phyloP scores from a whole-genome alignment of 2,329 filamentous ascomycete species.

The Xylariaceae sp. region DNA sequence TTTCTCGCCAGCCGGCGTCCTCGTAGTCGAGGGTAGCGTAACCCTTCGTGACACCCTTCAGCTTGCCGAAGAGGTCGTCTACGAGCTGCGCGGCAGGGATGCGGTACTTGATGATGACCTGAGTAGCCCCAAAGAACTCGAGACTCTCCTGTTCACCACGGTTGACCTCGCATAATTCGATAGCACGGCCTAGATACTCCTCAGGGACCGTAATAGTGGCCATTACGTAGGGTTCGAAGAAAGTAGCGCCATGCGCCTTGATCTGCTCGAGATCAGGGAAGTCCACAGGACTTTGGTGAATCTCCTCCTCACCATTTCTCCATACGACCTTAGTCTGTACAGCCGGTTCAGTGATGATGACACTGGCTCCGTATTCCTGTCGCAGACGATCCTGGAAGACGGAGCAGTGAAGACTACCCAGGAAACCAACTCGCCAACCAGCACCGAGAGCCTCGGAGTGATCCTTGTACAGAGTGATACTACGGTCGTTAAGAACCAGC shows the following conservation, averaged over 20 bases:
- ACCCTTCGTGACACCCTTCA: constrained; percentile 89
- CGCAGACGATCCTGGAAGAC: constrained; percentile 94
- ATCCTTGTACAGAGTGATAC: constrained; percentile 89
- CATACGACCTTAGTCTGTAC: constrained; percentile 86
- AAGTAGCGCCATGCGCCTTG: constrained; percentile 39
- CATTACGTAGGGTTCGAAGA: constrained; percentile 52
- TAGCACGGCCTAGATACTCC: constrained; percentile 88
- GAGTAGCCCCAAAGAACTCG: constrained; percentile 84
- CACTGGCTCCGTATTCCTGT: constrained; percentile 88
- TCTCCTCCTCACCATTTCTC: constrained; percentile 67
- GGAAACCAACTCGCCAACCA: constrained; percentile 88
- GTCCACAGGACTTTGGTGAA: constrained; percentile 79
- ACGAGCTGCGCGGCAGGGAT: constrained; percentile 85
- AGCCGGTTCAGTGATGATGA: constrained; percentile 94
- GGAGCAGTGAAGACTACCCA: constrained; percentile 97
- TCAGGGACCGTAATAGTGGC: constrained; percentile 88
- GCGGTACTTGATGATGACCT: constrained; percentile 92
- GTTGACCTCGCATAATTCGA: constrained; percentile 88
- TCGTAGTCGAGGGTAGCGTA: constrained; percentile 97
- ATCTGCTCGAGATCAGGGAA: constrained; percentile 67
- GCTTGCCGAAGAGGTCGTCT: constrained; percentile 93
- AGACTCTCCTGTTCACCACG: constrained; percentile 82
- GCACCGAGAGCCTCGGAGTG: constrained; percentile 89
- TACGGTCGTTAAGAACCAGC: constrained; percentile 89
- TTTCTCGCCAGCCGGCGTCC: constrained; percentile 79